These are phyloP conservation scores for Eucalyptus curtisii DNA, from an alignment of 345 rosid species.

Conservation along the genomic window DNA sequence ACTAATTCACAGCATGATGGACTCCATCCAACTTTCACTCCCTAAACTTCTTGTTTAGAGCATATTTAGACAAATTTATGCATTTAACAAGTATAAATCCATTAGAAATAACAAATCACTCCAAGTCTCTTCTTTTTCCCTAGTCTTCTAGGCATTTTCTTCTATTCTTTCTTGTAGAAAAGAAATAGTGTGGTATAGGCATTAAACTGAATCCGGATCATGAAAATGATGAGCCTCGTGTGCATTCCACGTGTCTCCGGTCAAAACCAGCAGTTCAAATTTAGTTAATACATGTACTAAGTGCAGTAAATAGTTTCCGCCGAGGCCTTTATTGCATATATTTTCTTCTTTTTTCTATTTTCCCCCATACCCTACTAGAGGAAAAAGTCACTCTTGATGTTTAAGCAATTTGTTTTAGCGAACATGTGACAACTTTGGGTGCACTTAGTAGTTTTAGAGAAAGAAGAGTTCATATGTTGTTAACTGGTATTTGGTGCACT, in stretches of 20 bases:
- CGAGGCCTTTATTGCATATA: background rate
- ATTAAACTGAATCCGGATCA: background rate
- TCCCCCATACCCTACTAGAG: background rate
- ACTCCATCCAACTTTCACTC: background rate
- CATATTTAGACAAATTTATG: too few species aligned
- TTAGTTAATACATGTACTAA: background rate
- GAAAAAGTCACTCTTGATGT: background rate
- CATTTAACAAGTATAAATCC: background rate
- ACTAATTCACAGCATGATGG: background rate
- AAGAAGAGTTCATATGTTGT: background rate
- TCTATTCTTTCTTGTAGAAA: background rate
- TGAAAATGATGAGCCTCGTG: background rate
- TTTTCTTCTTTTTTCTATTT: background rate
- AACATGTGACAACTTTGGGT: background rate
- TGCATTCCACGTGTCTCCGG: fast-evolving
- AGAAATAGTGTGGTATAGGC: background rate
- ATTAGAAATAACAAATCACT: too few species aligned
- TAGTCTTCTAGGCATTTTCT: background rate
- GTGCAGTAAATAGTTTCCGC: background rate
- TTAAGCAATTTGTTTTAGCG: background rate
- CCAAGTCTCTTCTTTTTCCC: too few species aligned
- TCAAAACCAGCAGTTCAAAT: background rate
- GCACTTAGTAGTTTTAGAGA: background rate
- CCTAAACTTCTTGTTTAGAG: background rate
- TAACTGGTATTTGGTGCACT: background rate